These are phyloP conservation scores for Atalantia buxifolia DNA, from an alignment of 345 rosid genomes.

Conservation along the genomic window DNA sequence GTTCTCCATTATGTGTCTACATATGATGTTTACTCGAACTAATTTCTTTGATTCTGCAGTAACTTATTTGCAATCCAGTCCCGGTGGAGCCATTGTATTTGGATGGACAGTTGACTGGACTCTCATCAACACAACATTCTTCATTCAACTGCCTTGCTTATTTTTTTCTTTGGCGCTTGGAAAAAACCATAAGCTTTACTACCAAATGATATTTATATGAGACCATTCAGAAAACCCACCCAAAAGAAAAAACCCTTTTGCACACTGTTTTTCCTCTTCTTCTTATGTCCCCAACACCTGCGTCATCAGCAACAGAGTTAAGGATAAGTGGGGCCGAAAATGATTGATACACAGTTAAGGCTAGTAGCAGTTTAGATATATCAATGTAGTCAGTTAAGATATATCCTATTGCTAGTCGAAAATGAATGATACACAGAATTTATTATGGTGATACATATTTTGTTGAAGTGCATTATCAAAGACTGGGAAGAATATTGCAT, in stretches of 20 bases:
- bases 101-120: slow-evolving; percentile 25
- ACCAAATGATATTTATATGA: neutral
- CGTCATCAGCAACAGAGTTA: neutral
- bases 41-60: slow-evolving; percentile 3
- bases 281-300: neutral
- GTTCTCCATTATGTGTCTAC: neutral
- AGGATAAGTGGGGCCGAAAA: too few relatives aligned
- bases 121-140: slow-evolving; percentile 31
- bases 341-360: too few relatives aligned
- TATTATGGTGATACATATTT: too few relatives aligned
- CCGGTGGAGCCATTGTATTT: slow-evolving; percentile 18
- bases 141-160: neutral
- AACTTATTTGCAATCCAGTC: slow-evolving; percentile 22
- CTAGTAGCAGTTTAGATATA: too few relatives aligned
- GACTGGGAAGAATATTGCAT: neutral
- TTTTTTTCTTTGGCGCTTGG: slow-evolving; percentile 19
- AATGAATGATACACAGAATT: too few relatives aligned
- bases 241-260: too few relatives aligned
- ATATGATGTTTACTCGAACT: neutral
- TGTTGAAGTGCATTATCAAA: neutral
- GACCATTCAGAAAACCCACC: neutral
- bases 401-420: too few relatives aligned
- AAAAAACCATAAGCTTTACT: slow-evolving; percentile 21
- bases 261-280: too few relatives aligned
- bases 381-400: too few relatives aligned